Percentiles rank a stretch among this genome's conserved stretches.
Evolutionary conservation across 495 filamentous ascomycete genomes (phyloP).

Genomic region (Astrothelium macrocarpum): DNA sequence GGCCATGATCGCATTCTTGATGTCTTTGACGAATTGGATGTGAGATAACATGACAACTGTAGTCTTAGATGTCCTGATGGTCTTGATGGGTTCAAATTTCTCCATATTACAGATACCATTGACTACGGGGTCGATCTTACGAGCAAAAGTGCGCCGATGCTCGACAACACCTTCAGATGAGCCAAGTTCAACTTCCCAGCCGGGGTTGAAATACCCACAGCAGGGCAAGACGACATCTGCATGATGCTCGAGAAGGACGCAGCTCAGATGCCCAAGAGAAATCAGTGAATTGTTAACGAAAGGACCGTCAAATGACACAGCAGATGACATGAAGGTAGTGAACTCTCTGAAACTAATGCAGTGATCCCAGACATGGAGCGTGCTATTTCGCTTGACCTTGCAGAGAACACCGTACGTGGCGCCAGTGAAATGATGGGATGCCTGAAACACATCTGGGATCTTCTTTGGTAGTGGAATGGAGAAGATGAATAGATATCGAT

Average conservation of each 20-base stretch:
- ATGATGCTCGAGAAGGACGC: conserved; percentile 50
- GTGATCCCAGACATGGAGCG: conserved; percentile 60
- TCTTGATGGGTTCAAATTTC: conserved; percentile 49
- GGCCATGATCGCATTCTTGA: conserved; percentile 53
- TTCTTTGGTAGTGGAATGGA: conserved; percentile 54
- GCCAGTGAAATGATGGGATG: conserved; percentile 55
- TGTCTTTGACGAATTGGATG: conserved; percentile 57
- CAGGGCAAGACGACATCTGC: conserved; percentile 57
- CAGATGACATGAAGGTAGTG: conserved; percentile 51
- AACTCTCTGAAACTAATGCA: conserved; percentile 58
- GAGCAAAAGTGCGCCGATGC: conserved; percentile 48
- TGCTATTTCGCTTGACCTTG: conserved; percentile 52
- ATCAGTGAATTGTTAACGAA: conserved; percentile 49
- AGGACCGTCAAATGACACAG: conserved; percentile 47
- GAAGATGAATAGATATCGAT: conserved; percentile 60
- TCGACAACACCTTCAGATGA: conserved; percentile 48
- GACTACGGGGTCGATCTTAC: conserved; percentile 59
- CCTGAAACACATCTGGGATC: conserved; percentile 57
- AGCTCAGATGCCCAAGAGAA: conserved; percentile 49
- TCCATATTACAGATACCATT: conserved; percentile 60
- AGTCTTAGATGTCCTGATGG: conserved; percentile 46
- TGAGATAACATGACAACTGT: conserved; percentile 59
- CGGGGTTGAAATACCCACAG: conserved; percentile 58
- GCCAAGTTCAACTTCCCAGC: conserved; percentile 58
- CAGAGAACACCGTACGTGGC: conserved; percentile 58